A percentile compares a stretch with the other conserved stretches of the same genome.
phyloP scores from a whole-genome alignment of 305 asterid genomes.

The Coffea humblotiana region DNA sequence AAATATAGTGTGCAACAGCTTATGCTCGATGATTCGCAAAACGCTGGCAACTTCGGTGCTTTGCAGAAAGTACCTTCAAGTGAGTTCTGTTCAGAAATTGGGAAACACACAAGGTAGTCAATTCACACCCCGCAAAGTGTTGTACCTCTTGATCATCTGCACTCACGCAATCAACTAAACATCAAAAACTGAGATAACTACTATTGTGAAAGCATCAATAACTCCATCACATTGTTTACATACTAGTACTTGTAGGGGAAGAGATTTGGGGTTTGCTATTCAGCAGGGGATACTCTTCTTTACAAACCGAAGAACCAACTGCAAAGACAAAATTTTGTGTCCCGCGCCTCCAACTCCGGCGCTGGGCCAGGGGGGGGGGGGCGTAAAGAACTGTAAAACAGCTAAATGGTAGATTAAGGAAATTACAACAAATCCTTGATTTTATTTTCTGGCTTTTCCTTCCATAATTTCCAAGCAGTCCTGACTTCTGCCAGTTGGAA shows the following conservation, averaged over 20 bases:
- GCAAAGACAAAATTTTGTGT: background rate
- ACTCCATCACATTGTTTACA: background rate
- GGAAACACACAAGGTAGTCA: background rate
- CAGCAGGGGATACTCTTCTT: background rate
- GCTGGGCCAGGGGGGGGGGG: too few relatives aligned
- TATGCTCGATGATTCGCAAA: background rate
- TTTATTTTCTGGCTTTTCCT: conserved; percentile 38
- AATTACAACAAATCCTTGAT: conserved; percentile 32
- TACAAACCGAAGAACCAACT: background rate
- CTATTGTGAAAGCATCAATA: background rate
- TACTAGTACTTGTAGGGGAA: background rate
- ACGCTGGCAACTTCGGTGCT: background rate
- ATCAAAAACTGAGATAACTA: background rate
- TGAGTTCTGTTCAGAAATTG: background rate
- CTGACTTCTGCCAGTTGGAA: conserved; percentile 65
- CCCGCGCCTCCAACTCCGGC: too few relatives aligned
- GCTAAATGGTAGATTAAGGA: background rate
- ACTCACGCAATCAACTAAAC: background rate
- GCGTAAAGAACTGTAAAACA: too few relatives aligned
- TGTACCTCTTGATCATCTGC: background rate
- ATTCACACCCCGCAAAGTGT: background rate
- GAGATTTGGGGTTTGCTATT: background rate
- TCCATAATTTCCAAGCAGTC: conserved; percentile 68
- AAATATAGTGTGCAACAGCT: background rate
- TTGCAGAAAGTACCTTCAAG: background rate